Evolutionary conservation across 371 early-diverging fungal genomes (phyloP).

Genomic region (Lichtheimia hyalospora): DNA sequence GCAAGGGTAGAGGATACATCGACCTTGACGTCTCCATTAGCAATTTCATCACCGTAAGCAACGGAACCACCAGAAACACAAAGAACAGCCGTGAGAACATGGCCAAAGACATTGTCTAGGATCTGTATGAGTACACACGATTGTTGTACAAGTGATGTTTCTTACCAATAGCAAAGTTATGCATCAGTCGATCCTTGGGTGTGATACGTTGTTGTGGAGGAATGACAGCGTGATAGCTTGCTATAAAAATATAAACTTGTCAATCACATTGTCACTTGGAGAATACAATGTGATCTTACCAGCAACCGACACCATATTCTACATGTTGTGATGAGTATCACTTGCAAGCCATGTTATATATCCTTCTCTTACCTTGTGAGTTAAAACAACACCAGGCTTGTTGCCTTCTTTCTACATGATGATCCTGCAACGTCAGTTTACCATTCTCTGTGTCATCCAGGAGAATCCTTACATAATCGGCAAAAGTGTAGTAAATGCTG

Average conservation of each 20-base stretch:
- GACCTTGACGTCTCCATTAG: slow-evolving; percentile 59
- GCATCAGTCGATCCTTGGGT: slow-evolving; percentile 36
- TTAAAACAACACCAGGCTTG: slow-evolving; percentile 42
- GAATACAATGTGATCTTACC: slow-evolving; percentile 4
- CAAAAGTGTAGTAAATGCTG: slow-evolving; percentile 34
- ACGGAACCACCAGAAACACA: slow-evolving; percentile 65
- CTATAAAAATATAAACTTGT: slow-evolving; percentile 11
- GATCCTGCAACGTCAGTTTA: too few species aligned
- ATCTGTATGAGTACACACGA: neutral
- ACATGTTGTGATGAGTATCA: neutral
- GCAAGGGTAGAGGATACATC: slow-evolving; percentile 19
- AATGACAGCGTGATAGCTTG: slow-evolving; percentile 38
- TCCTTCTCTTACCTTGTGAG: slow-evolving; percentile 40
- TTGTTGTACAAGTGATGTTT: neutral
- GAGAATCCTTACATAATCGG: neutral
- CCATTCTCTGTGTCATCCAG: neutral
- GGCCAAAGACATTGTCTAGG: slow-evolving; percentile 41
- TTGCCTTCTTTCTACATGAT: slow-evolving; percentile 4
- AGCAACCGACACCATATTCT: slow-evolving; percentile 9
- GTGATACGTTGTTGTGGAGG: slow-evolving; percentile 46
- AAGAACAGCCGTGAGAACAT: slow-evolving; percentile 24
- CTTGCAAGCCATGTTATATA: neutral
- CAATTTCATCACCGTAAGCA: slow-evolving; percentile 70
- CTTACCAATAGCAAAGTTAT: slow-evolving; percentile 45
- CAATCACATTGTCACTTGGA: neutral